phyloP scores from a whole-genome alignment of 2,329 filamentous ascomycete genomes.

The Acrocalymma vagum region DNA sequence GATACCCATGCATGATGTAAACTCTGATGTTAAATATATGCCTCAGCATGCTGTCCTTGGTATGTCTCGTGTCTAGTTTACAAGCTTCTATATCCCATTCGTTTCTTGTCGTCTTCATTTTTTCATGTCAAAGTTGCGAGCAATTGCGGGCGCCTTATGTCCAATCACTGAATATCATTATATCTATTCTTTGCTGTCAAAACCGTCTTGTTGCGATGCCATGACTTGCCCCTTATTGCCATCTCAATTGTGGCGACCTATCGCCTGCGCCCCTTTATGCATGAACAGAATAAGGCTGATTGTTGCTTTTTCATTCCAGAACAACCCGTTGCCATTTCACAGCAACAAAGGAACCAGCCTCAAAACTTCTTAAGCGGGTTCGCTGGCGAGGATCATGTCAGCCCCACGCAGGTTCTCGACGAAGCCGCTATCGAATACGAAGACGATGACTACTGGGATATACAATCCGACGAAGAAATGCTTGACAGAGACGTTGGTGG shows the following conservation, averaged over 20 bases:
- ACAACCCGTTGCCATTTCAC: constrained; percentile 24
- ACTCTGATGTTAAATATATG: constrained; percentile 47
- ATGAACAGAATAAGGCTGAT: constrained; percentile 27
- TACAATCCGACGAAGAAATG: constrained; percentile 58
- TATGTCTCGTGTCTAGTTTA: constrained; percentile 52
- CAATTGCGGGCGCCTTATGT: too few species aligned
- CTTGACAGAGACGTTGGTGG: constrained; percentile 28
- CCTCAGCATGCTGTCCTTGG: constrained; percentile 46
- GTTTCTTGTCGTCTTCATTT: too few species aligned
- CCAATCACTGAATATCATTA: constrained; percentile 42
- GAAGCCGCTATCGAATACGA: constrained; percentile 53
- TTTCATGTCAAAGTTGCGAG: too few species aligned
- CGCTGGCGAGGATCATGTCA: constrained; percentile 50
- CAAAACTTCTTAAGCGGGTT: constrained; percentile 37
- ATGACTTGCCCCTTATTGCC: constrained; percentile 18
- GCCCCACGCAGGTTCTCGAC: constrained; percentile 45
- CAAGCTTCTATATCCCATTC: constrained; percentile 41
- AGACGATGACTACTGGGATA: constrained; percentile 61
- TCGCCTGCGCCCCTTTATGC: constrained; percentile 2
- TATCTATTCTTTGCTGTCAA: constrained; percentile 25
- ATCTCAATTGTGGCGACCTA: neutral
- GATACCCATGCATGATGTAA: constrained; percentile 46
- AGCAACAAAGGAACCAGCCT: constrained; percentile 20
- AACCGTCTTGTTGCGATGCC: constrained; percentile 6
- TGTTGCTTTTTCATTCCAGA: constrained; percentile 29